phyloP scores from a whole-genome alignment of 2,329 filamentous ascomycete species.

The Arthrobotrys sphaeroides region DNA sequence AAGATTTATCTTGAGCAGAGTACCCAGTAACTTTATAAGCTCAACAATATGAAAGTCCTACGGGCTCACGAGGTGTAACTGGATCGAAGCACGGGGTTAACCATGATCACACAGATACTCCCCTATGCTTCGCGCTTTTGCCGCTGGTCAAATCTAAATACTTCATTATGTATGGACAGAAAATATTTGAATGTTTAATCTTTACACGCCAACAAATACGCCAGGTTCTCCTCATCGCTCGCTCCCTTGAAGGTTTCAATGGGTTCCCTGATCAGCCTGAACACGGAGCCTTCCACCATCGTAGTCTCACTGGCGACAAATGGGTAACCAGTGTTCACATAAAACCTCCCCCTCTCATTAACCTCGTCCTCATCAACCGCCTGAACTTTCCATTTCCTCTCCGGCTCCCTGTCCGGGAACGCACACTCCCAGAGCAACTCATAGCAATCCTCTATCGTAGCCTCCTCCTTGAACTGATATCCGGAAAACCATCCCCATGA shows the following conservation, averaged over 20 bases:
- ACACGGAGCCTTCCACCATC: constrained; percentile 32
- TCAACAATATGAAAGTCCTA: too few relatives aligned
- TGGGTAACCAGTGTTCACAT: background rate
- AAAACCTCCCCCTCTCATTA: constrained; percentile 21
- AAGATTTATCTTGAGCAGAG: too few relatives aligned
- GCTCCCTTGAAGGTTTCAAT: background rate
- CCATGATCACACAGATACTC: too few relatives aligned
- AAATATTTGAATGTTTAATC: too few relatives aligned
- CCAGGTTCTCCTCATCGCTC: constrained; percentile 13
- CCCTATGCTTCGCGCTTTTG: too few relatives aligned
- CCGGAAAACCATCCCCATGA: background rate
- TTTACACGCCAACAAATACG: background rate
- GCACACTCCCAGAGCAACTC: constrained; percentile 10
- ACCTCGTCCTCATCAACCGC: constrained; percentile 10
- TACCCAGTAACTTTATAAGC: too few relatives aligned
- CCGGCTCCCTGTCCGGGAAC: background rate
- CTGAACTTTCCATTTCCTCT: constrained; percentile 17
- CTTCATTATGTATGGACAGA: too few relatives aligned
- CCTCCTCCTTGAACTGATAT: background rate
- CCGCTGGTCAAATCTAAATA: too few relatives aligned
- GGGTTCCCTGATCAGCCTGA: constrained; percentile 10
- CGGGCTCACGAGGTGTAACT: too few relatives aligned
- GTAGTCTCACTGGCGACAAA: background rate
- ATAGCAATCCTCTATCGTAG: constrained; percentile 14
- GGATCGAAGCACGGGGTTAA: background rate